phyloP scores from a whole-genome alignment of 495 filamentous ascomycete genomes.

The Rhizodiscina lignyota region DNA sequence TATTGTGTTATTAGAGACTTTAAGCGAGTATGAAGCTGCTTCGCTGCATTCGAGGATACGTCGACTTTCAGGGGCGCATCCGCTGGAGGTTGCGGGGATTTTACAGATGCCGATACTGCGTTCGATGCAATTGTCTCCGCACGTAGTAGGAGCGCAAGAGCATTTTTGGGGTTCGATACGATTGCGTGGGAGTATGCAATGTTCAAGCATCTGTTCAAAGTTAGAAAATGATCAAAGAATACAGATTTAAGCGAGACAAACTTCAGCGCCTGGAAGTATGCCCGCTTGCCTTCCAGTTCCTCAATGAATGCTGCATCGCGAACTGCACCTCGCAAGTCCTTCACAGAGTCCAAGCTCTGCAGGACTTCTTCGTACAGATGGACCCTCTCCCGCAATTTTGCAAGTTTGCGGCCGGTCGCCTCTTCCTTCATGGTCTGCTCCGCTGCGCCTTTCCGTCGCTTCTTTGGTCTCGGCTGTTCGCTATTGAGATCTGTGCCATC shows the following conservation, averaged over 20 bases:
- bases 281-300: constrained; percentile 59
- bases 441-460: constrained; percentile 35
- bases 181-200: constrained; percentile 74
- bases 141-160: constrained; percentile 66
- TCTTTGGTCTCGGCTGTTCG: constrained; percentile 14
- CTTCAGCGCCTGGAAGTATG: constrained; percentile 83
- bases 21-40: constrained; percentile 41
- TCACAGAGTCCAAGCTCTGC: constrained; percentile 77
- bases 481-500: constrained; percentile 52
- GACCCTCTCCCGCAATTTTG: constrained; percentile 69
- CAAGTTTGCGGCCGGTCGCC: constrained; percentile 49
- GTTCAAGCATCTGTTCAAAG: constrained; percentile 50
- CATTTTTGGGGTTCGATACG: constrained; percentile 53
- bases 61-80: no score
- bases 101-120: constrained; percentile 16
- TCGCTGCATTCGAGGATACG: no score
- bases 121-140: constrained; percentile 37
- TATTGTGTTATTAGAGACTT: constrained; percentile 54
- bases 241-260: constrained; percentile 21
- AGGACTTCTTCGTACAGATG: constrained; percentile 88
- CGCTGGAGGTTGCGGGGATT: background rate
- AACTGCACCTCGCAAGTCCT: constrained; percentile 80
- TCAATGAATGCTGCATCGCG: constrained; percentile 59
- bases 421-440: constrained; percentile 29
- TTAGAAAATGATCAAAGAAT: background rate